Percentiles rank a stretch among this genome's conserved stretches.
Conservation (phyloP, 768 basidiomycete species). For the Auriscalpium microsporum region DNA sequence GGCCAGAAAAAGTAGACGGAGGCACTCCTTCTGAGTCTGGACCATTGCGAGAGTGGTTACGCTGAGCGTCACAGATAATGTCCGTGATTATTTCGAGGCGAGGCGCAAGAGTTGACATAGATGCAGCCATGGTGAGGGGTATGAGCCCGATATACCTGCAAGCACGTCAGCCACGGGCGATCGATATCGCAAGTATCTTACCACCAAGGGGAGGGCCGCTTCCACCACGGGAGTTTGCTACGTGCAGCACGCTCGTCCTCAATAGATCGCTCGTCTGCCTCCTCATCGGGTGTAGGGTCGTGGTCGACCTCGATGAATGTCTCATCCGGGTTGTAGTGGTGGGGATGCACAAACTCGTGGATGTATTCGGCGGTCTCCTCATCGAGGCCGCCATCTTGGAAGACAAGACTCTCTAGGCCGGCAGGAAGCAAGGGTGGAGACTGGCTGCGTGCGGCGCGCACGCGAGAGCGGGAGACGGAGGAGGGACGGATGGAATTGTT, state of each 20-base stretch:
- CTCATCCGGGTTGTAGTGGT: conserved; percentile 28
- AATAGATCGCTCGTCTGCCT: conserved; percentile 14
- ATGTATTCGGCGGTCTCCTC: conserved; percentile 40
- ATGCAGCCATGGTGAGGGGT: conserved; percentile 48
- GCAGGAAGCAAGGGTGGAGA: conserved; percentile 19
- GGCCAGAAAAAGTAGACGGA: background rate
- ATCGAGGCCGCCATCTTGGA: conserved; percentile 38
- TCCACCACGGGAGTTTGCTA: conserved; percentile 58
- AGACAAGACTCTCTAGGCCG: conserved; percentile 27
- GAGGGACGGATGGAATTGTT: background rate
- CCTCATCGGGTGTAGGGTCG: conserved; percentile 12
- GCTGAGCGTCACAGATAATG: conserved; percentile 51
- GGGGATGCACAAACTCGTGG: conserved; percentile 36
- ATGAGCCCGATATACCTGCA: conserved; percentile 49
- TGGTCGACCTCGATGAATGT: conserved; percentile 20
- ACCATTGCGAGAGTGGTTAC: background rate
- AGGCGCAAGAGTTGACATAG: conserved; percentile 54
- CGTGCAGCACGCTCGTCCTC: conserved; percentile 15
- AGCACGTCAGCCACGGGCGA: background rate
- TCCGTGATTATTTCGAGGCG: conserved; percentile 67
- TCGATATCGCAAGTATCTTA: conserved; percentile 25
- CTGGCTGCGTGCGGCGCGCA: conserved; percentile 17
- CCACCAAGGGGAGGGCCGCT: conserved; percentile 66
- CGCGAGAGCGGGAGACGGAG: conserved; percentile 3
- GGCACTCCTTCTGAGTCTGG: background rate